A percentile compares a stretch with the other conserved stretches of the same genome.
Evolutionary conservation across 768 basidiomycete species (phyloP).

Genomic region (Tricholoma matsutake): DNA sequence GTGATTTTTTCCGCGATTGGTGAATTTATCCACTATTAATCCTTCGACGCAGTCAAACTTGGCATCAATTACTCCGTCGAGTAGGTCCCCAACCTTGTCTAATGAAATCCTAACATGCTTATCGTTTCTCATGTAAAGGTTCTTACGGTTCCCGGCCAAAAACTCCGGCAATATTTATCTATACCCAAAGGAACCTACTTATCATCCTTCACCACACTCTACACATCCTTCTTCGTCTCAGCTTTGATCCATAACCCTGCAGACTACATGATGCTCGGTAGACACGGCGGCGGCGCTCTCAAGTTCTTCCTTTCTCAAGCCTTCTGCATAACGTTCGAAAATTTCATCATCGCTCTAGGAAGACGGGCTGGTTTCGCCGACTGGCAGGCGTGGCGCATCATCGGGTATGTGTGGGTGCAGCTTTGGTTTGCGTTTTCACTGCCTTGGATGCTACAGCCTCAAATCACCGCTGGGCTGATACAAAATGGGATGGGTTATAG

Average conservation of each 20-base stretch:
- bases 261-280: constrained; percentile 29
- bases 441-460: constrained; percentile 15
- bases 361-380: constrained; percentile 5
- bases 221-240: constrained; percentile 29
- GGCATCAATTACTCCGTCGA: constrained; percentile 24
- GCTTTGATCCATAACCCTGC: constrained; percentile 31
- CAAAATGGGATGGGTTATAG: constrained; percentile 13
- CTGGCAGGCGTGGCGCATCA: constrained; percentile 8
- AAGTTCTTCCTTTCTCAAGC: constrained; percentile 34
- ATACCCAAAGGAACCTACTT: constrained; percentile 7
- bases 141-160: constrained; percentile 8
- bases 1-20: constrained; percentile 17
- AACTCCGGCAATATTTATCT: constrained; percentile 6
- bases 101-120: not conserved
- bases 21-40: not conserved
- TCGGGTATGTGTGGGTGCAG: constrained; percentile 28
- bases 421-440: constrained; percentile 26
- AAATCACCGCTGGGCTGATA: constrained; percentile 9
- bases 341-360: constrained; percentile 13
- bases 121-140: not conserved
- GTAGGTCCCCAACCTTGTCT: constrained; percentile 9
- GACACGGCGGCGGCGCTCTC: constrained; percentile 23
- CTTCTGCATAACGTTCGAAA: constrained; percentile 29
- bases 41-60: constrained; percentile 15
- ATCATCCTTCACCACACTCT: constrained; percentile 16